These are phyloP conservation scores for Pseudoperonospora humuli DNA, from an alignment of 352 stramenopile genomes.

Conservation along the genomic window DNA sequence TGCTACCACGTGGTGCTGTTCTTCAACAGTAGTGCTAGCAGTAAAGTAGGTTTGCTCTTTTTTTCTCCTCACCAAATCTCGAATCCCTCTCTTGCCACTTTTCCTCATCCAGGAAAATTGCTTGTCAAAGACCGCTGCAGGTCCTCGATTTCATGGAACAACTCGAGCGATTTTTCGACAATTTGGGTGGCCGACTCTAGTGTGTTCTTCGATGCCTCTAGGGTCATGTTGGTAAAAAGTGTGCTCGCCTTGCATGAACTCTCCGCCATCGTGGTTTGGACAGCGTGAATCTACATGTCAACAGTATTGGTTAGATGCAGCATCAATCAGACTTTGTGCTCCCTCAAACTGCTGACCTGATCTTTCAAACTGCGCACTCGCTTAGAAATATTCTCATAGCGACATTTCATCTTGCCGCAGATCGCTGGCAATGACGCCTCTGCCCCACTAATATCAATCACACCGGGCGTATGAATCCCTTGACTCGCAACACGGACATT, in stretches of 20 bases:
- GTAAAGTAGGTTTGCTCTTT: neutral
- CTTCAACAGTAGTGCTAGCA: constrained; percentile 3
- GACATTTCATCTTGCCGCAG: constrained; percentile 67
- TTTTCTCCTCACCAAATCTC: constrained; percentile 14
- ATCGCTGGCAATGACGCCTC: constrained; percentile 46
- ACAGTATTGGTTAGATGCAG: neutral
- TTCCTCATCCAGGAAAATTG: constrained; percentile 20
- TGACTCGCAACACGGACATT: constrained; percentile 29
- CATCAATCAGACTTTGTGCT: neutral
- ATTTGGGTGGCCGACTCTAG: constrained; percentile 46
- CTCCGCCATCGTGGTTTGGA: constrained; percentile 21
- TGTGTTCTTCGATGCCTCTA: constrained; percentile 44
- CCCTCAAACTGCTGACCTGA: constrained; percentile 25
- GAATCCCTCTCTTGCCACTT: constrained; percentile 18
- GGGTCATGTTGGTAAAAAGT: constrained; percentile 42
- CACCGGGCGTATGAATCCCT: constrained; percentile 57
- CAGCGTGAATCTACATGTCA: constrained; percentile 16
- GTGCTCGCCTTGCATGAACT: constrained; percentile 15
- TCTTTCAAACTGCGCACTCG: constrained; percentile 42
- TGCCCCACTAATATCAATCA: constrained; percentile 57
- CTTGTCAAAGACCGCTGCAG: constrained; percentile 23
- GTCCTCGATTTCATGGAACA: constrained; percentile 44
- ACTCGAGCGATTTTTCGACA: constrained; percentile 46
- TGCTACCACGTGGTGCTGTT: constrained; percentile 13
- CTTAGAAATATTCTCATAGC: constrained; percentile 41